Evolutionary conservation across 805 yeast genomes (phyloP), one percentile per base, ranked within the genome.

Genomic region (Starmerella kuoi): DNA sequence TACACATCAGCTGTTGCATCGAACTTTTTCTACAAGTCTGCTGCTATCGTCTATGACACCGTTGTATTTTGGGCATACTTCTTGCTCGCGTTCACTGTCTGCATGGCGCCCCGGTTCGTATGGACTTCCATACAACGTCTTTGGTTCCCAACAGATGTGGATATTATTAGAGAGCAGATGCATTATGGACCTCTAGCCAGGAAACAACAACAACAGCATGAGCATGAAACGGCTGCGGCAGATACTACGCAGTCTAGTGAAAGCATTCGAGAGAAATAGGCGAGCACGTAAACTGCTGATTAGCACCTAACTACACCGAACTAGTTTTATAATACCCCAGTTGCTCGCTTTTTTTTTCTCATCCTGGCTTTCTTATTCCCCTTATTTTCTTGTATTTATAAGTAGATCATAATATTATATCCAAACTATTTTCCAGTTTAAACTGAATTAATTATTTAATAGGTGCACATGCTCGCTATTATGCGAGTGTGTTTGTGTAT

Each of bases 91-190:
- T 60, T 73, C 1, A 55, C 76, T 9, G 56, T 63, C 14, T 72
- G 78, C 47, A 47, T 81, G 33, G 55, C 77, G 36, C 93, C 93
- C 4, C 69, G 85, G 40, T 70, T 78, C 55, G 54, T 65, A 2
- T 65, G 55, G 51, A 76, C 77, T 53, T 61, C 72, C 34, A 48
- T 71, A 38, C 70, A 60, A 51, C 64, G 70, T 41, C 63, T 75
- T 42, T 77, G 72, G 60, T 55, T 53, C 39, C 93, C 93, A 2
- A 56, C 62, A 30, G 91, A 81, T 55, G 68, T 77, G 35, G 93
- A 82, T 53, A 74, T 80, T 41, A 66, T 82, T 37, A 67, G 91
- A 18, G 44, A 31, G 34, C 42, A 39, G 31, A 18, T 18, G 40
- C 44, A 38, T 26, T 33, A 20, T 22, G 26, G 37, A n/a, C 18